Evolutionary conservation across 345 rosid genomes (phyloP).

Genomic region (Kernera saxatilis): DNA sequence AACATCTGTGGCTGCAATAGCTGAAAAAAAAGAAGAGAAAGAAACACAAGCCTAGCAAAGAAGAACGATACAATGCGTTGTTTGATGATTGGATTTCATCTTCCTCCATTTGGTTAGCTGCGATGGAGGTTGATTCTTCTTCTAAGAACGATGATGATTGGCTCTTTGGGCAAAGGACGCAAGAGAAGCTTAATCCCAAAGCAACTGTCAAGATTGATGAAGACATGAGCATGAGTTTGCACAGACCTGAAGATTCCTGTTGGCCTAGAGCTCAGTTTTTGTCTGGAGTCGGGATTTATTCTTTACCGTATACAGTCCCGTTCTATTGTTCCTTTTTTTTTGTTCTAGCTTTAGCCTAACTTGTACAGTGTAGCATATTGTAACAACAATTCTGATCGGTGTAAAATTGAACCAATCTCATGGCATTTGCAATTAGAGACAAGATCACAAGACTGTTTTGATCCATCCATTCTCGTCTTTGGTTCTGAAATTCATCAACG

Average conservation of each 20-base stretch:
- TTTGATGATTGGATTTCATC: constrained; percentile 46
- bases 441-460: too few relatives aligned
- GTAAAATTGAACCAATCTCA: too few relatives aligned
- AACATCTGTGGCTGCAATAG: neutral
- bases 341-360: neutral
- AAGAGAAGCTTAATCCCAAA: neutral
- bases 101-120: constrained; percentile 8
- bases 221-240: constrained; percentile 1
- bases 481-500: neutral
- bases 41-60: constrained; percentile 2
- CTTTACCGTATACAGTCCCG: constrained; percentile 61
- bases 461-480: too few relatives aligned
- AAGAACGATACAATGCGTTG: constrained; percentile 30
- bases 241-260: neutral
- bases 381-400: constrained; percentile 10
- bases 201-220: neutral
- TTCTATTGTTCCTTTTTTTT: constrained; percentile 27
- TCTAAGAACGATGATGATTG: constrained; percentile 38
- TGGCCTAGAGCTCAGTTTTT: constrained; percentile 44
- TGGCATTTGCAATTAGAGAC: too few relatives aligned
- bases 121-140: neutral
- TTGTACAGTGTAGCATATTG: constrained; percentile 11
- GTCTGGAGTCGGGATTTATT: constrained; percentile 40
- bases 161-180: constrained; percentile 36
- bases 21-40: neutral